Evolutionary conservation across 1,284 basidiomycete species (phyloP).

Genomic region (Cutaneotrichosporon sp.): DNA sequence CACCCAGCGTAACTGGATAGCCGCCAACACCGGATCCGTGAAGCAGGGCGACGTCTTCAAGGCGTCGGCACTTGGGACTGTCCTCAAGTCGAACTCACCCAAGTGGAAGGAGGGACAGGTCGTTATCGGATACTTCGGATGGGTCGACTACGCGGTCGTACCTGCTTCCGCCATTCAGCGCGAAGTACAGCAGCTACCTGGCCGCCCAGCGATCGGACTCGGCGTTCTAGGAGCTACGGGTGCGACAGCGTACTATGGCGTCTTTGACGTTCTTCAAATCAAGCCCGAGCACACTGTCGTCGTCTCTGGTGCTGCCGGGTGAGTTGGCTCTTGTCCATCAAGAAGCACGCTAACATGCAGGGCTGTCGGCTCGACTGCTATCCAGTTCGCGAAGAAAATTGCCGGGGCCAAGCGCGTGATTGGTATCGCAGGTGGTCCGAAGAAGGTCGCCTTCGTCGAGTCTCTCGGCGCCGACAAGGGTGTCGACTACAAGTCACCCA

Average conservation of each 20-base stretch:
- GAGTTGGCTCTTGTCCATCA: too few relatives aligned
- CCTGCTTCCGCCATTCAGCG: neutral
- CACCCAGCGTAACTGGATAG: conserved; percentile 34
- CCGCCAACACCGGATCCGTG: neutral
- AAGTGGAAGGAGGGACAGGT: conserved; percentile 28
- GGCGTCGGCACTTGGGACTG: conserved; percentile 18
- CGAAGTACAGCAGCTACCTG: neutral
- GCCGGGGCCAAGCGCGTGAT: conserved; percentile 50
- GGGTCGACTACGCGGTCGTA: conserved; percentile 36
- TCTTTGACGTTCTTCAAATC: conserved; percentile 39
- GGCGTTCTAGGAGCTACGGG: conserved; percentile 28
- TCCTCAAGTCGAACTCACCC: conserved; percentile 25
- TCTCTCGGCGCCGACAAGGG: conserved; percentile 51
- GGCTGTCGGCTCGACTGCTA: conserved; percentile 32
- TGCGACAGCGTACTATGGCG: conserved; percentile 39
- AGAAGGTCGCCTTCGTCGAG: conserved; percentile 51
- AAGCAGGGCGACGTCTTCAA: conserved; percentile 10
- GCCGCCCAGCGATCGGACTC: conserved; percentile 16
- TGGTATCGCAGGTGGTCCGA: conserved; percentile 52
- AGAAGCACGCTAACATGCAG: conserved; percentile 21
- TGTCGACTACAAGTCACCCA: conserved; percentile 48
- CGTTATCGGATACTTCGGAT: conserved; percentile 22
- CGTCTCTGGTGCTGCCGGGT: conserved; percentile 47
- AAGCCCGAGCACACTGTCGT: conserved; percentile 43
- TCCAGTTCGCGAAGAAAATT: conserved; percentile 46